Evolutionary conservation across 257 asterid species (phyloP), one percentile per base, ranked within the genome.

Genomic region (Nicotiana tomentosiformis): DNA sequence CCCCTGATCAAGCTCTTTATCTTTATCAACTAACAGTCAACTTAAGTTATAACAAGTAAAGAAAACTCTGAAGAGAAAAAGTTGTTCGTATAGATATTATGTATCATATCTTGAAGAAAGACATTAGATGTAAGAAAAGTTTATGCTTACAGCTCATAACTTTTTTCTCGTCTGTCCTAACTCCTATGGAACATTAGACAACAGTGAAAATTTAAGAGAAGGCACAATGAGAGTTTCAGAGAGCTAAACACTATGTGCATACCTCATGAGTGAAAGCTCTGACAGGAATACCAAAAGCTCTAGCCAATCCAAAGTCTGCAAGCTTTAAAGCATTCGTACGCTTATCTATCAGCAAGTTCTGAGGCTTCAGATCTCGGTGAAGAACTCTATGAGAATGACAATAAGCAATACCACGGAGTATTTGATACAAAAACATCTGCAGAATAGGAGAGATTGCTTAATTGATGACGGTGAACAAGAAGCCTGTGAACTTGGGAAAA

Each of bases 271-370:
- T 95, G 83, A 91, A 95, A 80, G 98, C 90, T 92, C 98, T 92
- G 88, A 95, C 98, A 67, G 99, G 99, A 82, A 95, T 95, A 77
- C 99, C 98, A 82, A 92, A 95, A 80, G 99, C 99, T 87, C 99
- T 89, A 76, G 98, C 99, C 92, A 95, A 89, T 72, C 98, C 99
- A 87, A 95, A 95, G 90, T 95, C 99, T 69, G 99, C 99, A 84
- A 95, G 98, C 90, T 95, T 95, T 82, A 95, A 82, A 46, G 93
- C 90, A 85, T 93, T 95, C 77, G 97, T 93, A 79, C 97, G 93
- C n/a, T 92, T 90, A 89, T 95, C 98, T 69, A 95, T 93, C 86
- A 95, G 90, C 92, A 95, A 91, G 90, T 95, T 95, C 85, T 95
- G 99, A 82, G 99, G 99, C 89, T 95, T 95, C 91, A 95, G 84